Base-by-base conservation (phyloP, 2,329 filamentous ascomycete genomes). In the Coniochaeta prunicola region DNA sequence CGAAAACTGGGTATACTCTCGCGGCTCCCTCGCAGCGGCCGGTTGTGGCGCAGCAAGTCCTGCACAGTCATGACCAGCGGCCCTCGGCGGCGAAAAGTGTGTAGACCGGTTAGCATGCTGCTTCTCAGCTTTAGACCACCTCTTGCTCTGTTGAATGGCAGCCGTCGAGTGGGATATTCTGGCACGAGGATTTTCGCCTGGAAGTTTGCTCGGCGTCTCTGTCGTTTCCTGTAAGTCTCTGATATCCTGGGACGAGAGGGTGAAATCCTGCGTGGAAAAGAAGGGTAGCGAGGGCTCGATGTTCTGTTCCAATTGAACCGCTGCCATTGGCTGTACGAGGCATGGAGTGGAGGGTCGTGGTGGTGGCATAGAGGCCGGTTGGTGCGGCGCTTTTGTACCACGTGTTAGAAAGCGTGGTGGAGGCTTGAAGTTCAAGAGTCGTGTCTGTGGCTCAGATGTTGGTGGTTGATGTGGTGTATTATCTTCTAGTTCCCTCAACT, bases 401-500 rank as follows among this genome's bases (percentile, higher is more conserved):
- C 13, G 13, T 17, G 24, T 8, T 3, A 13, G 21, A 9, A 50
- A 15, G 24, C 45, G 5, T 17, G 45, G 45, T 8, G 24, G 24
- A 28, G 53, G 53, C 53, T 55, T 55, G 13, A 19, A 33, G 10
- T 55, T 55, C n/a, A 19, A 33, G 10, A 40, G 9, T 13, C 53
- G 33, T 30, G 54, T 33, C 36, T 19, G 24, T 17, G 54, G 33
- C 31, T 30, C 17, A n/a, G 19, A 50, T 48, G 30, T 24, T n/a
- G 45, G 7, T 10, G 24, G 21, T n/a, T 13, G 45, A 50, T 2
- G 24, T 17, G 45, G 45, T 17, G 45, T 12, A 8, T 13, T 30
- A 4, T 30, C 76, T 2, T 73, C 66, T 3, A 86, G 68, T 65
- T 86, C 82, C 19, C 76, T 73, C 7, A 75, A 73, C 65, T 83